Conservation (phyloP, 176 grass and related monocot genomes). For the Leersia perrieri region DNA sequence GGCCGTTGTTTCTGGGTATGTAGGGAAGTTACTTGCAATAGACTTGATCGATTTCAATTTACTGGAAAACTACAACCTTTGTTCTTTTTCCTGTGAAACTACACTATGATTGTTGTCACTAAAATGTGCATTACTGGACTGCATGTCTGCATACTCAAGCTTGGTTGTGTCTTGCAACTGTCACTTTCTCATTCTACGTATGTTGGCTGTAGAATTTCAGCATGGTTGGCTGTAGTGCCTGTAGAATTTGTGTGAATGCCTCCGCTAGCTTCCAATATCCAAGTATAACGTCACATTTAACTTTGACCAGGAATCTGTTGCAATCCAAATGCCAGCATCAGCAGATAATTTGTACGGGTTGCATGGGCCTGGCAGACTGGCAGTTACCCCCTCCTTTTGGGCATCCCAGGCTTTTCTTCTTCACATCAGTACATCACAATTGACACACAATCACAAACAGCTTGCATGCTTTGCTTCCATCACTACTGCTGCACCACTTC, state of each 20-base stretch:
- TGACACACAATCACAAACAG: slow-evolving; percentile 17
- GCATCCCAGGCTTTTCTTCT: slow-evolving; percentile 25
- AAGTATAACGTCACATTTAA: neutral
- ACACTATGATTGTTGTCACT: neutral
- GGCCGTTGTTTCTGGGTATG: neutral
- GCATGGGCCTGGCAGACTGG: slow-evolving; percentile 10
- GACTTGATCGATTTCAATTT: neutral
- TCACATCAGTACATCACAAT: slow-evolving; percentile 24
- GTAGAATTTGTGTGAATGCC: neutral
- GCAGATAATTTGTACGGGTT: slow-evolving; percentile 13
- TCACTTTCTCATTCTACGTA: neutral
- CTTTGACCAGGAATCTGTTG: slow-evolving; percentile 29
- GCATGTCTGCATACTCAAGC: neutral
- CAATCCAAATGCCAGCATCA: slow-evolving; percentile 34
- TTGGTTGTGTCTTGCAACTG: neutral
- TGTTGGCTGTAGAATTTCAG: too few species aligned
- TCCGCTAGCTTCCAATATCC: neutral
- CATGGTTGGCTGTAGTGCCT: neutral
- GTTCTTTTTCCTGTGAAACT: neutral
- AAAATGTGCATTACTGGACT: neutral
- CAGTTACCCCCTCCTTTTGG: slow-evolving; percentile 33
- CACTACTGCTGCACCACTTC: neutral
- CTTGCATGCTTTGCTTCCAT: slow-evolving; percentile 24
- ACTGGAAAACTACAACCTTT: neutral
- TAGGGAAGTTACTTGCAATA: neutral